These are phyloP conservation scores for Russula earlei DNA, from an alignment of 768 basidiomycete genomes.

Conservation along the genomic window DNA sequence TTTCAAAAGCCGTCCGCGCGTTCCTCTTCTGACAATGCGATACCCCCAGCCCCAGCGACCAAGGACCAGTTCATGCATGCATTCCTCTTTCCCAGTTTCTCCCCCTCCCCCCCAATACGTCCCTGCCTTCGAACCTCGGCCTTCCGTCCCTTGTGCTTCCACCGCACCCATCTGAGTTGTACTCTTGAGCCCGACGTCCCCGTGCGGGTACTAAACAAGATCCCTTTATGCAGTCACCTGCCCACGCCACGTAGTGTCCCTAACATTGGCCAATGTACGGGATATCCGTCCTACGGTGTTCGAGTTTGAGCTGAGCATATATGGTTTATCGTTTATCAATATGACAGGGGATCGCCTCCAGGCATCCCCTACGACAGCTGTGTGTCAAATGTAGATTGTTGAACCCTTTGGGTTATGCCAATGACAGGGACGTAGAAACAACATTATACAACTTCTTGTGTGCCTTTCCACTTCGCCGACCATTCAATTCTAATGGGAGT, in stretches of 20 bases:
- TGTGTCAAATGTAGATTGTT: background rate
- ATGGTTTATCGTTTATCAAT: background rate
- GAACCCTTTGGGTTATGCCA: background rate
- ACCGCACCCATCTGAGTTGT: background rate
- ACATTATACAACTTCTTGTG: no score
- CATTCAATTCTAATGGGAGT: background rate
- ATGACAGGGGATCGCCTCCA: no score
- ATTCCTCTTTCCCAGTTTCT: no score
- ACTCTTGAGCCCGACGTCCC: no score
- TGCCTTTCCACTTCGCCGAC: background rate
- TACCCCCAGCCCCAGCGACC: no score
- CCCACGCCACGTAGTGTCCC: background rate
- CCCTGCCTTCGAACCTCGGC: no score
- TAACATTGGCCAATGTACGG: background rate
- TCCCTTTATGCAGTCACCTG: background rate
- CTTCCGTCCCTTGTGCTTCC: background rate
- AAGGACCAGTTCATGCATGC: no score
- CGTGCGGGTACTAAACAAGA: background rate
- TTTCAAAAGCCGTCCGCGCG: no score
- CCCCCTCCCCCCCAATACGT: no score
- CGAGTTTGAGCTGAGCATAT: background rate
- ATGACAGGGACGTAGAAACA: no score
- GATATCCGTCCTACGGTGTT: background rate
- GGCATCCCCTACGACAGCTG: no score
- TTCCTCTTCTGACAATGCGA: no score